Base-by-base conservation (phyloP, 306 rosid species). In the Lathyrus tuberosus region DNA sequence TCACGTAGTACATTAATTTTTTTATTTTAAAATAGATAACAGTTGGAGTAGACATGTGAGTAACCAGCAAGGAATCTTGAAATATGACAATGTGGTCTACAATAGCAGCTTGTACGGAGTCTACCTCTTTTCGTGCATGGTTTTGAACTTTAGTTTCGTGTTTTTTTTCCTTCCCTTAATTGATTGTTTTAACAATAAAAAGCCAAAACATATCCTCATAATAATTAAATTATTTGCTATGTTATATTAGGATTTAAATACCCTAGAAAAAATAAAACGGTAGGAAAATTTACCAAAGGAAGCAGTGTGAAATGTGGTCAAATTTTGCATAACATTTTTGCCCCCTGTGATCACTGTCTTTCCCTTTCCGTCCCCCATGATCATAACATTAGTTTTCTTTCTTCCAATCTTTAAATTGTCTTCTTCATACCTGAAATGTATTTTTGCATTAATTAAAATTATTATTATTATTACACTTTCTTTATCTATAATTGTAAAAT, bases 271-370 rank as follows among this genome's bases (percentile, higher is more conserved):
- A 52, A 20, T n/a, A 53, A 20, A 20, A 11, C 3, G 4, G 60
- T 53, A 4, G 5, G 15, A 31, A 26, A 67, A 41, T 10, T 83
- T 86, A 95, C 99, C 99, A 7, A 95, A 95, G 6, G 91, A 65
- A 4, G 99, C 99, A 0, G 87, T 95, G 91, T 89, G 99, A 75
- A 95, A 95, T 24, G 99, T 95, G n/a, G 99, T 95, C 24, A 79
- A 15, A 4, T 42, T 63, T 0, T 83, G 44, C 9, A 0, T 0
- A 10, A 82, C 69, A 66, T 73, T 95, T 61, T 30, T 91, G 0
- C 83, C 78, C 0, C 99, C 99, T 0, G 97, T 71, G 11, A 95
- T 91, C 42, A 84, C 72, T 1, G 99, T 91, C 30, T 71, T 80
- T 18, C 88, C 99, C 85, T 63, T 86, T 20, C 99, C 99, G 2